Conservation (phyloP, 306 rosid species). For the Elaeagnus macrophylla region DNA sequence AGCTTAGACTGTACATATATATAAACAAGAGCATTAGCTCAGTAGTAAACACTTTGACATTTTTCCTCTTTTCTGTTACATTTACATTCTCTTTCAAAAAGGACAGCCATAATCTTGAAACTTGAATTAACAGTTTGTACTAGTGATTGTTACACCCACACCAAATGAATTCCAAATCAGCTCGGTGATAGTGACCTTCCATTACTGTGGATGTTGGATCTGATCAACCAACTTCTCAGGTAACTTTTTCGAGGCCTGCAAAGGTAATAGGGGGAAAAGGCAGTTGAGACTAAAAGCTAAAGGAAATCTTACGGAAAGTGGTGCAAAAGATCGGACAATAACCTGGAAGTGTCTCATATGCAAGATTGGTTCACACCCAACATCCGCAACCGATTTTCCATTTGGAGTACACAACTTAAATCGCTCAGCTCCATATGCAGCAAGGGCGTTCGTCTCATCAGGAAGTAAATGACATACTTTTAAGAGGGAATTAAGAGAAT, state of each 20-base stretch:
- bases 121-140: too few relatives aligned
- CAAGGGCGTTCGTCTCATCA: constrained; percentile 30
- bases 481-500: constrained; percentile 80
- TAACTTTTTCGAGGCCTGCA: constrained; percentile 71
- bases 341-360: constrained; percentile 99
- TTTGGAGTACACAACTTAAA: constrained; percentile 70
- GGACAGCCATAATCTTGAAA: too few relatives aligned
- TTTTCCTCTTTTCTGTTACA: too few relatives aligned
- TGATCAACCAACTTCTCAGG: constrained; percentile 73
- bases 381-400: constrained; percentile 81
- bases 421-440: constrained; percentile 56
- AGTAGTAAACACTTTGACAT: too few relatives aligned
- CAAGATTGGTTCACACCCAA: constrained; percentile 95
- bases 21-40: too few relatives aligned
- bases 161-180: neutral
- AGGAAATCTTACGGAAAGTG: neutral
- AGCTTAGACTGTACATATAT: too few relatives aligned
- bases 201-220: constrained; percentile 34
- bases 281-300: constrained; percentile 4
- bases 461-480: constrained; percentile 66
- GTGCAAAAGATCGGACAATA: constrained; percentile 13
- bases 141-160: too few relatives aligned
- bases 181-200: constrained; percentile 14
- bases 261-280: constrained; percentile 9
- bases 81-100: too few relatives aligned